Base-by-base conservation (phyloP, 306 rosid species). In the Hippophae gyantsensis region DNA sequence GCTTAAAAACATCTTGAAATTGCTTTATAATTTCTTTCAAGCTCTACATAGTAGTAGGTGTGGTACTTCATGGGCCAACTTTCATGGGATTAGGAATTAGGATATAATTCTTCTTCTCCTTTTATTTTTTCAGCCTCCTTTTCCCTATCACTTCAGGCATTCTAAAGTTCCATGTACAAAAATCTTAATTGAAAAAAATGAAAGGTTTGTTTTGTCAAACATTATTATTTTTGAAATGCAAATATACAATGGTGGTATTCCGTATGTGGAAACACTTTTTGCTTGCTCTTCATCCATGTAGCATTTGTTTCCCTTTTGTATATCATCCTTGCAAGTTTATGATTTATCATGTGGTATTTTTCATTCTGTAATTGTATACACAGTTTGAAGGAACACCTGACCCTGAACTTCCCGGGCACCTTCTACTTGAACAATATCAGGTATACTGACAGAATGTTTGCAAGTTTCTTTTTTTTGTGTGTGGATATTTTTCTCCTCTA, bases 351-450 rank as follows among this genome's bases (percentile, higher is more conserved):
- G 53, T 49, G 3, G 65, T 64, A 58, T 32, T 50, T 71, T 60
- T 58, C 61, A 48, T 58, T 44, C 13, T 81, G 70, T 59, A 66
- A 72, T 70, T 73, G 69, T 71, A 69, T 72, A 76, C 26, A 65
- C 87, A 92, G 98, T 92, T 87, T 59, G 87, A 85, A 72, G 80
- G 71, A 49, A 68, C 75, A 54, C 79, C 76, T 42, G 98, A 92
- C 66, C 96, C 98, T 6, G 98, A 92, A 83, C 96, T 92, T 74
- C 89, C 98, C 40, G 98, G 90, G 70, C 96, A 92, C 66, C 92
- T 92, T 74, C 78, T 92, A 48, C 76, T 92, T 43, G 98, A 87
- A 72, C 98, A 92, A 69, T 92, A 83, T 80, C 98, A 92, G 98
- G 98, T 85, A 80, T 54, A 12, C 58, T 50, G 7, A 63, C 13